Percentiles rank a stretch among this genome's conserved stretches.
These are phyloP conservation scores for Xylogone sp. DNA, from an alignment of 2,329 filamentous ascomycete genomes.

Conservation along the genomic window DNA sequence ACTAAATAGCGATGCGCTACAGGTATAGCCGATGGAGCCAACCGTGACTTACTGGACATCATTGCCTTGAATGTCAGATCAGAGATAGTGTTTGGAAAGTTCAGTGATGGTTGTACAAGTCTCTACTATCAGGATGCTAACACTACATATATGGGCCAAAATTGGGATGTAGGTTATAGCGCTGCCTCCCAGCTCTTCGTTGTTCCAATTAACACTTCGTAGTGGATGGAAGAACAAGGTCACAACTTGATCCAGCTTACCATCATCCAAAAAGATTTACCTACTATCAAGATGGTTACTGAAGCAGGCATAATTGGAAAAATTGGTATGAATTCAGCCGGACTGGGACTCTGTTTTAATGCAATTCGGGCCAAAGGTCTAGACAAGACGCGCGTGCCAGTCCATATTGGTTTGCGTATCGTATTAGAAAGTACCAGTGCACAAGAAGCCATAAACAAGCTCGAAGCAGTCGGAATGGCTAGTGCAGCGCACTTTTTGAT, in stretches of 20 bases:
- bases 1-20: no score
- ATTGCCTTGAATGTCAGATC: constrained; percentile 46
- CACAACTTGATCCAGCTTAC: constrained; percentile 14
- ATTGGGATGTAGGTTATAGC: constrained; percentile 18
- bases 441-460: constrained; percentile 39
- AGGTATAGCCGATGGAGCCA: no score
- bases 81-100: constrained; percentile 46
- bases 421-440: constrained; percentile 43
- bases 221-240: constrained; percentile 5
- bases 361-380: constrained; percentile 48
- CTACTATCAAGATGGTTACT: constrained; percentile 13
- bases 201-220: no score
- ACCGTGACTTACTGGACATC: constrained; percentile 34
- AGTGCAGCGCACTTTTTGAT: constrained; percentile 49
- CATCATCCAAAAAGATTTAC: constrained; percentile 6
- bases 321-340: constrained; percentile 49
- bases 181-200: neutral
- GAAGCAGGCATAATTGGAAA: constrained; percentile 29
- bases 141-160: constrained; percentile 16
- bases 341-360: constrained; percentile 52
- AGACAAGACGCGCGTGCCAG: constrained; percentile 41
- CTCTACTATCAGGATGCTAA: constrained; percentile 34
- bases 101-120: constrained; percentile 46
- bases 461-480: constrained; percentile 45
- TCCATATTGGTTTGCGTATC: constrained; percentile 48